phyloP scores from a whole-genome alignment of 1,139 yeast genomes.

The Blastobotrys arbuscula region DNA sequence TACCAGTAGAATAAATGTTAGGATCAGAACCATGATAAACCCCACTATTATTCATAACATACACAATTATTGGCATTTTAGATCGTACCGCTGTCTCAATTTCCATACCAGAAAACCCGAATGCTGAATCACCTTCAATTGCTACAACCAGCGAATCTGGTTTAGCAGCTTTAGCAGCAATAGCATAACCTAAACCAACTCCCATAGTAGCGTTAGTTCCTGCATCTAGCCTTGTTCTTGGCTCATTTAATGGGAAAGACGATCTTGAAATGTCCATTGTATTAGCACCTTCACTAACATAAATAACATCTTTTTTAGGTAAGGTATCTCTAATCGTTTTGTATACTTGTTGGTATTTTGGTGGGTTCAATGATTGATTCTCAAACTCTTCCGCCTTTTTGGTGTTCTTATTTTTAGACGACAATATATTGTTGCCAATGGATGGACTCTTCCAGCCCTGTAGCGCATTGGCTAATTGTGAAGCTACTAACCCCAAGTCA shows the following conservation, averaged over 20 bases:
- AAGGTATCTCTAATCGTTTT: slow-evolving; percentile 41
- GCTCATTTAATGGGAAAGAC: slow-evolving; percentile 48
- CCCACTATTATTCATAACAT: slow-evolving; percentile 64
- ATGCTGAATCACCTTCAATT: slow-evolving; percentile 69
- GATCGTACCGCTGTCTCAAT: slow-evolving; percentile 56
- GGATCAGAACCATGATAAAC: slow-evolving; percentile 55
- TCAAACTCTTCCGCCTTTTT: slow-evolving; percentile 33
- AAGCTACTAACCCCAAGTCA: slow-evolving; percentile 42
- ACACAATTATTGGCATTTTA: slow-evolving; percentile 47
- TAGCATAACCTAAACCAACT: slow-evolving; percentile 58
- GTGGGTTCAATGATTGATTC: slow-evolving; percentile 26
- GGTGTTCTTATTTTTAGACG: slow-evolving; percentile 37
- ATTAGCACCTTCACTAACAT: slow-evolving; percentile 62
- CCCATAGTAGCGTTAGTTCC: slow-evolving; percentile 76
- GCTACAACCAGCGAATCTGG: slow-evolving; percentile 47
- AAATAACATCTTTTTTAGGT: slow-evolving; percentile 33
- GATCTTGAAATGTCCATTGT: slow-evolving; percentile 64
- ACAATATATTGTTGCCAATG: slow-evolving; percentile 30
- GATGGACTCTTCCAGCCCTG: slow-evolving; percentile 32
- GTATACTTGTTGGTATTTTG: slow-evolving; percentile 51
- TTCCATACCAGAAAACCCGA: slow-evolving; percentile 64
- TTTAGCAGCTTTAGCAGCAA: slow-evolving; percentile 49
- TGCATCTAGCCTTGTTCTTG: slow-evolving; percentile 55
- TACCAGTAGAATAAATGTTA: slow-evolving; percentile 25
- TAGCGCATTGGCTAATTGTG: slow-evolving; percentile 31